Percentiles rank a stretch among this genome's conserved stretches.
Conservation (phyloP, 2,329 filamentous ascomycete genomes). For the Aspergillus unguis region DNA sequence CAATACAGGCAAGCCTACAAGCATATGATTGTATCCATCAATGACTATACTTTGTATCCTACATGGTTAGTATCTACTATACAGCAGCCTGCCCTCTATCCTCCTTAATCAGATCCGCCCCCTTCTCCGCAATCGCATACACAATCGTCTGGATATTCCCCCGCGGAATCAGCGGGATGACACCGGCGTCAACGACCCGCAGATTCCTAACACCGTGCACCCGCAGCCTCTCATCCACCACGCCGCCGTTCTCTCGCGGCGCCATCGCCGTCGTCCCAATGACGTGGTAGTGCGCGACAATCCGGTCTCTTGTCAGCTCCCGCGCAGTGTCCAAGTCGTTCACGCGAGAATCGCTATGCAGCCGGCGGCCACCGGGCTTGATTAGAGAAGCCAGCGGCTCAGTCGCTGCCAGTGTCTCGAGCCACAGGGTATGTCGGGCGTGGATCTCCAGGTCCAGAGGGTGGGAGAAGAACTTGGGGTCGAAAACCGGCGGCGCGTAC, state of each 20-base stretch:
- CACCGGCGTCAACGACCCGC: conserved; percentile 37
- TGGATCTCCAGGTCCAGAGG: conserved; percentile 44
- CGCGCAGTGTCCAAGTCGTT: conserved; percentile 16
- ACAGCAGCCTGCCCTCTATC: not conserved
- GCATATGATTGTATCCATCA: no score
- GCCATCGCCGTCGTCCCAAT: conserved; percentile 30
- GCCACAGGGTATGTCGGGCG: conserved; percentile 33
- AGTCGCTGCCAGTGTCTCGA: conserved; percentile 31
- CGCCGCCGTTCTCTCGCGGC: conserved; percentile 27
- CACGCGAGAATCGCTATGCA: conserved; percentile 9
- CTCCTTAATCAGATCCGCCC: conserved; percentile 22
- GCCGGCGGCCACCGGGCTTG: conserved; percentile 27
- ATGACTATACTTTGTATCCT: no score
- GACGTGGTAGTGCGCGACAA: conserved; percentile 12
- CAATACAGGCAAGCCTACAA: no score
- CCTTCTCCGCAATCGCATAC: conserved; percentile 38
- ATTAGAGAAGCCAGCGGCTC: conserved; percentile 31
- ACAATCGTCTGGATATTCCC: conserved; percentile 39
- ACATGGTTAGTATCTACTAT: no score
- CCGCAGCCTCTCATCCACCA: conserved; percentile 28
- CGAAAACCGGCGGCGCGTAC: conserved; percentile 34
- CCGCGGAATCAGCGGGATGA: conserved; percentile 35
- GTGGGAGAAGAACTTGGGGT: conserved; percentile 46
- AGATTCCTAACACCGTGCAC: conserved; percentile 34
- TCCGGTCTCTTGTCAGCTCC: conserved; percentile 4